A percentile compares a stretch with the other conserved stretches of the same genome.
Conservation (phyloP, 2,329 filamentous ascomycete genomes). For the Blumeria graminis region DNA sequence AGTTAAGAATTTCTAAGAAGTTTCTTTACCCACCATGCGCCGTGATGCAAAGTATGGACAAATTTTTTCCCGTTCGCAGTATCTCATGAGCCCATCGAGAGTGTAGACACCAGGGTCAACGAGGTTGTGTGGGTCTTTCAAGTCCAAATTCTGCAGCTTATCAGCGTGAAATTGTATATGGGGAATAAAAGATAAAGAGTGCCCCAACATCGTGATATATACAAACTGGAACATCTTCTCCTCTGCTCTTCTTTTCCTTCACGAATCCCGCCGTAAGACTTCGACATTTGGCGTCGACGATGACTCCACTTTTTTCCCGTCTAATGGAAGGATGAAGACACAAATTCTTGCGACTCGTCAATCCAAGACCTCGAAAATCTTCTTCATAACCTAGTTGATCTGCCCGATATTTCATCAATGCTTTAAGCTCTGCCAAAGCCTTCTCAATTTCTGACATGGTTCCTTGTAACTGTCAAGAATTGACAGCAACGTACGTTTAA, state of each 20-base stretch:
- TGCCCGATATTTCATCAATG: conserved; percentile 81
- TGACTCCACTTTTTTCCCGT: conserved; percentile 76
- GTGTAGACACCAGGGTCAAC: conserved; percentile 93
- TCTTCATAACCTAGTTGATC: conserved; percentile 76
- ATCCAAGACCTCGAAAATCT: conserved; percentile 73
- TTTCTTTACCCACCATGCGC: conserved; percentile 44
- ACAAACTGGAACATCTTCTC: conserved; percentile 83
- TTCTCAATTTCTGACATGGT: conserved; percentile 99
- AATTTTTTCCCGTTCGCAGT: conserved; percentile 88
- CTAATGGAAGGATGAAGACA: conserved; percentile 93
- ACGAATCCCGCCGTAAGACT: conserved; percentile 92
- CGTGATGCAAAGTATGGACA: conserved; percentile 93
- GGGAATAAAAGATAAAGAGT: neutral
- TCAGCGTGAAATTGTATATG: conserved; percentile 8
- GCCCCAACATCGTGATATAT: conserved; percentile 66
- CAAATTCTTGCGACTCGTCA: conserved; percentile 92
- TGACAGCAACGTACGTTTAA: neutral
- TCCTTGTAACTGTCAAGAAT: conserved; percentile 19
- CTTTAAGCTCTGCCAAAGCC: conserved; percentile 72
- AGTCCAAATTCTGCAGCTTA: conserved; percentile 51
- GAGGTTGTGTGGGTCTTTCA: conserved; percentile 82
- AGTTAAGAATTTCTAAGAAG: conserved; percentile 1
- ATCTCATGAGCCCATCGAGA: conserved; percentile 64
- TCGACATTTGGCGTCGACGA: conserved; percentile 89
- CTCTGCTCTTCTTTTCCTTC: conserved; percentile 88